phyloP scores from a whole-genome alignment of 2,329 filamentous ascomycete genomes.

The Cladosporium sp. region DNA sequence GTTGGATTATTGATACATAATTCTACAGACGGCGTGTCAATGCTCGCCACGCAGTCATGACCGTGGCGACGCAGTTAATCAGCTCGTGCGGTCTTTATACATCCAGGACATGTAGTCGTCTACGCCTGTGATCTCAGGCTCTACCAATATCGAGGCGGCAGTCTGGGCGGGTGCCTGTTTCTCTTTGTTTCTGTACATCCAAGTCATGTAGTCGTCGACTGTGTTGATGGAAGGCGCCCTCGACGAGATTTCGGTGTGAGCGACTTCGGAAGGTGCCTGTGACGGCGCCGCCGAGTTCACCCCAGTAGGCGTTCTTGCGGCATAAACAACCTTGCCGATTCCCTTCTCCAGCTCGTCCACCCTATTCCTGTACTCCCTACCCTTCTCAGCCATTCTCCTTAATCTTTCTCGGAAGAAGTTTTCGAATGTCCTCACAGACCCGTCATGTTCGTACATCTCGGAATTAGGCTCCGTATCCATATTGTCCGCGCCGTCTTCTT shows the following conservation, averaged over 20 bases:
- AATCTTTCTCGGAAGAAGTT: slow-evolving; percentile 49
- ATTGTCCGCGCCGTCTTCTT: slow-evolving; percentile 20
- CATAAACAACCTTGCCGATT: slow-evolving; percentile 40
- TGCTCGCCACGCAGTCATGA: neutral
- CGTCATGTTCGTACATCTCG: slow-evolving; percentile 44
- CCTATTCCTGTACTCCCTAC: slow-evolving; percentile 58
- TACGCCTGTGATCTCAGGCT: slow-evolving; percentile 21
- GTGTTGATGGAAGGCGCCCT: slow-evolving; percentile 25
- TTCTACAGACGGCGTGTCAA: neutral
- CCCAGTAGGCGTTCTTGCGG: neutral
- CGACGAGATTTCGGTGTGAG: neutral
- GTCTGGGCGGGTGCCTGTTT: neutral
- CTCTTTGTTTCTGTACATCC: slow-evolving; percentile 29
- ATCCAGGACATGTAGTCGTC: slow-evolving; percentile 27
- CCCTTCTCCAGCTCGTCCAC: slow-evolving; percentile 55
- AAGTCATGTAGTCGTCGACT: slow-evolving; percentile 34
- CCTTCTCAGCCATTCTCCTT: slow-evolving; percentile 52
- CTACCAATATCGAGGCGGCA: neutral
- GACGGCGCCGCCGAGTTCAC: neutral
- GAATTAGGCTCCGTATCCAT: slow-evolving; percentile 4
- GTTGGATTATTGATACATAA: neutral
- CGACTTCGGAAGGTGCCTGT: neutral
- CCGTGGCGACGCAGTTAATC: neutral
- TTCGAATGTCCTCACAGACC: slow-evolving; percentile 39
- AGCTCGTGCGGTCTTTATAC: slow-evolving; percentile 15